Percentiles rank a stretch among this genome's conserved stretches.
These are phyloP conservation scores for Peribolospora baueri DNA, from an alignment of 768 basidiomycete species.

Conservation along the genomic window DNA sequence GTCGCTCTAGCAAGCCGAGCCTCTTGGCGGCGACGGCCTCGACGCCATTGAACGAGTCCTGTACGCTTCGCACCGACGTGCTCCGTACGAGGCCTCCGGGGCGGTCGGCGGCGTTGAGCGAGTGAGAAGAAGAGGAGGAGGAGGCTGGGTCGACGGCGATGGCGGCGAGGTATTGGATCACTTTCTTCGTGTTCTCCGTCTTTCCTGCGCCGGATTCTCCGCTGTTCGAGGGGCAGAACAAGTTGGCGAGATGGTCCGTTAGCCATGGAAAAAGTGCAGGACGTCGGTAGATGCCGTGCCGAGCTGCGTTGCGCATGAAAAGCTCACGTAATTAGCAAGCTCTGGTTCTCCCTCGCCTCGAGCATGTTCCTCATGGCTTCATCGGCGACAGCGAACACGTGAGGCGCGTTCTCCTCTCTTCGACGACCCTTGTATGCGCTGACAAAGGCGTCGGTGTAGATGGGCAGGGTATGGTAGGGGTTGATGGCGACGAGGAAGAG, in stretches of 20 bases:
- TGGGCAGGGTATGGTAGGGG: conserved; percentile 73
- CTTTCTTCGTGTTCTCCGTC: conserved; percentile 93
- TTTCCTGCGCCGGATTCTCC: conserved; percentile 98
- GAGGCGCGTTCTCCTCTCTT: conserved; percentile 70
- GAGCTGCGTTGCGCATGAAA: not conserved
- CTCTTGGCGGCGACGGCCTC: not conserved
- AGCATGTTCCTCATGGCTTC: conserved; percentile 97
- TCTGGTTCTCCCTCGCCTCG: conserved; percentile 86
- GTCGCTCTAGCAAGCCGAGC: conserved; percentile 71
- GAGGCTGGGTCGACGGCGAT: conserved; percentile 61
- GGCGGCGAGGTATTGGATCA: conserved; percentile 94
- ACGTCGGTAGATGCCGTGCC: conserved; percentile 6
- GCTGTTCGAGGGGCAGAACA: conserved; percentile 22
- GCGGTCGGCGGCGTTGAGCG: conserved; percentile 24
- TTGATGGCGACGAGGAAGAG: conserved; percentile 96
- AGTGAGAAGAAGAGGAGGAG: conserved; percentile 29
- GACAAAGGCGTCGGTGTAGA: conserved; percentile 34
- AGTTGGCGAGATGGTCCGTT: not conserved
- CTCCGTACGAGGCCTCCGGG: too few relatives aligned
- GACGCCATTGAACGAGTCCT: not conserved
- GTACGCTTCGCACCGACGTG: too few relatives aligned
- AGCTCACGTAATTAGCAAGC: conserved; percentile 85
- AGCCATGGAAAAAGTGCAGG: not conserved
- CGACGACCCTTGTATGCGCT: conserved; percentile 53
- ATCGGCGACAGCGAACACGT: conserved; percentile 92